Percentiles rank a stretch among this genome's conserved stretches.
Evolutionary conservation across 148 eudicot genomes (phyloP).

Genomic region (Persicaria tinctoria): DNA sequence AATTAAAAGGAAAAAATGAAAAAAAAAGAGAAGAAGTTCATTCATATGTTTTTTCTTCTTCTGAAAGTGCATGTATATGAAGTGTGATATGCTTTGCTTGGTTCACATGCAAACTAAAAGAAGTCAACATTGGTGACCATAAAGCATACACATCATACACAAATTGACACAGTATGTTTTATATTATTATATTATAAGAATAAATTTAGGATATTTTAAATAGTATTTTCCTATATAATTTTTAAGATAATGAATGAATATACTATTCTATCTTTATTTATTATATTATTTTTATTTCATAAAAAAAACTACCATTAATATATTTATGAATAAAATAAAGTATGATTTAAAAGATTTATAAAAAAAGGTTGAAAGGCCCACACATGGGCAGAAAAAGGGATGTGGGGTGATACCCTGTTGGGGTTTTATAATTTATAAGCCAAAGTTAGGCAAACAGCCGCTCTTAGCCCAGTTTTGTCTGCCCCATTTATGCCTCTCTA

Average conservation of each 20-base stretch:
- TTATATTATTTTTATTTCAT: too few species aligned
- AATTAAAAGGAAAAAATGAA: too few species aligned
- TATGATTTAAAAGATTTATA: too few species aligned
- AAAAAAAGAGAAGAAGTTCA: too few species aligned
- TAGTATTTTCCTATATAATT: too few species aligned
- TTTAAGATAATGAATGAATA: too few species aligned
- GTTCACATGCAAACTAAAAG: constrained; percentile 11
- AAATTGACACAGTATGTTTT: background rate
- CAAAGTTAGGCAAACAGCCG: constrained; percentile 13
- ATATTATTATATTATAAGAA: too few species aligned
- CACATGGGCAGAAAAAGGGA: constrained; percentile 1
- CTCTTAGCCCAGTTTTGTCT: constrained; percentile 10
- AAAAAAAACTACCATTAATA: background rate
- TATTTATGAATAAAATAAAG: too few species aligned
- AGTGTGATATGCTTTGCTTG: background rate
- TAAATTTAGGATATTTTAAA: too few species aligned
- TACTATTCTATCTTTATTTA: too few species aligned
- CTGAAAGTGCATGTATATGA: too few species aligned
- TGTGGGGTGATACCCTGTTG: constrained; percentile 10
- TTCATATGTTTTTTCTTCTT: too few species aligned
- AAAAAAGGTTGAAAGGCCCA: background rate
- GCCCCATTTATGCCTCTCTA: background rate
- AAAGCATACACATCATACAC: background rate
- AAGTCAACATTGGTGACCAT: constrained; percentile 13
- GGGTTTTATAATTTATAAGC: constrained; percentile 4